Percentiles rank a stretch among this genome's conserved stretches.
phyloP scores from a whole-genome alignment of 176 grass and related monocot species.

The Aegilops bicornis region DNA sequence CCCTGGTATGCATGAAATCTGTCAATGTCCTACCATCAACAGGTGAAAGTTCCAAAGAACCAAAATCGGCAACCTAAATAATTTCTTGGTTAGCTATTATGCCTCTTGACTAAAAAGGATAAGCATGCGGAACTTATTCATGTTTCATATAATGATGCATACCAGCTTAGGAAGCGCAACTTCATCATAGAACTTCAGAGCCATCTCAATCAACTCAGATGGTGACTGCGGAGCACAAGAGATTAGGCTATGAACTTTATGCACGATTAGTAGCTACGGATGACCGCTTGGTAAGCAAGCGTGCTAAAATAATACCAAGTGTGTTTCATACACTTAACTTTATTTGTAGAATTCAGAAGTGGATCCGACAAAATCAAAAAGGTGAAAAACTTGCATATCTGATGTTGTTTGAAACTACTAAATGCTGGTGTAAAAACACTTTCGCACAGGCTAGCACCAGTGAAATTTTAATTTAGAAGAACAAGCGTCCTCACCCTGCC shows the following conservation, averaged over 20 bases:
- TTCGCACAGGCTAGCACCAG: neutral
- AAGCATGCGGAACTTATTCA: constrained; percentile 24
- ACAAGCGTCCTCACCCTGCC: neutral
- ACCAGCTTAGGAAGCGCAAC: constrained; percentile 98
- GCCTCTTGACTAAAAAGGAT: constrained; percentile 1
- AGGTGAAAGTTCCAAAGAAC: constrained; percentile 97
- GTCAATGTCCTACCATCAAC: constrained; percentile 98
- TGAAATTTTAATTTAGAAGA: constrained; percentile 1
- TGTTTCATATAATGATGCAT: constrained; percentile 32
- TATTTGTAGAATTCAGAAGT: neutral
- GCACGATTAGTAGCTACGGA: neutral
- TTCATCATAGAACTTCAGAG: constrained; percentile 93
- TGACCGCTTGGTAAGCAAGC: neutral
- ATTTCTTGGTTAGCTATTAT: constrained; percentile 40
- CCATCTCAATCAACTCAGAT: constrained; percentile 94
- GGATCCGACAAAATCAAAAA: neutral
- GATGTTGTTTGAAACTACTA: neutral
- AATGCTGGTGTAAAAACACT: neutral
- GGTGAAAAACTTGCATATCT: neutral
- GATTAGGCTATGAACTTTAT: constrained; percentile 30
- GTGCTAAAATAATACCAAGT: neutral
- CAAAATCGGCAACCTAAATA: constrained; percentile 96
- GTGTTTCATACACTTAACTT: neutral
- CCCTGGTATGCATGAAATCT: constrained; percentile 99
- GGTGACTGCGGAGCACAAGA: constrained; percentile 64